Evolutionary conservation across 345 rosid species (phyloP), one percentile per base, ranked within the genome.

Genomic region (Isatis tinctoria): DNA sequence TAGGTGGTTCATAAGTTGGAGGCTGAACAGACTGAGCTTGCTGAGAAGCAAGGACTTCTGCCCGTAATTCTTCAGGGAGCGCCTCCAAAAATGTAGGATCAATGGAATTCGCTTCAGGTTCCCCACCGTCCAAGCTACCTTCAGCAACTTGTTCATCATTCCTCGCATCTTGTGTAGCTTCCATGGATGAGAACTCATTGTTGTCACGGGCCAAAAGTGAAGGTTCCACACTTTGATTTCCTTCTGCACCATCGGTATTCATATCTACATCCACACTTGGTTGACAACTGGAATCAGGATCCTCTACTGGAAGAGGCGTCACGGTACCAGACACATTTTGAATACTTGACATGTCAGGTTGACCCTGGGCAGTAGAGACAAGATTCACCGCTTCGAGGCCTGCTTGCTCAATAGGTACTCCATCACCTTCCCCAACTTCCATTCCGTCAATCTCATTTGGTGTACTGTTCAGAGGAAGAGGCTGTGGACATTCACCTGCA

Each of bases 71-170:
- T 84, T 91, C 98, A 64, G 98, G 98, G 57, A 94, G 78, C 3
- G 98, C 98, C 79, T 94, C 97, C 78, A 94, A 77, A 83, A 94
- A 94, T 45, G 98, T 91, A 67, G 98, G 98, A 80, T 94, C 98
- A 68, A 94, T 94, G 58, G 92, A 84, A 83, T 84, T 88, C 51
- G 88, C 81, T 73, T 82, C 85, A 70, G 92, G 76, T 74, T 80
- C 79, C 60, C 83, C 93, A 48, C 73, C 78, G 26, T 84, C 95
- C 67, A 85, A 75, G 79, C 85, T 83, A 78, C 84, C 93, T 70
- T 62, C 84, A 70, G 83, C 72, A 77, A 70, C 85, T 63, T 66
- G 54, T 9, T 69, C 63, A 51, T 49, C 67, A 22, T 49, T 33
- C n/a, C 67, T 52, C 17, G 20, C 72, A 51, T 48, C 67, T 64